phyloP scores from a whole-genome alignment of 2,329 filamentous ascomycete genomes.

The Cordyceps fumosorosea region DNA sequence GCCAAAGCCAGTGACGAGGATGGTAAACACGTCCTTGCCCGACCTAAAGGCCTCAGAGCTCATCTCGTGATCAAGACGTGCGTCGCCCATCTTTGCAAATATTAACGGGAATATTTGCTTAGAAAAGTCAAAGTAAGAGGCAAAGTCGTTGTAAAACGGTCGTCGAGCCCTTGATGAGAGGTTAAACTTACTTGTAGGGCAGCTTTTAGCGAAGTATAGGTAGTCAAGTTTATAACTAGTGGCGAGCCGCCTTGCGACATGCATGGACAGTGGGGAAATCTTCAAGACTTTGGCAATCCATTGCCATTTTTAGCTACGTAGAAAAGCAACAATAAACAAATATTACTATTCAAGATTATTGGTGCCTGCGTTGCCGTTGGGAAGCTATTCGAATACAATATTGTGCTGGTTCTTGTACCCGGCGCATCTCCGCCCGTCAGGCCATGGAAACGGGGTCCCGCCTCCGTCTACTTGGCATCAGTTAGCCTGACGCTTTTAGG shows the following conservation, averaged over 20 bases:
- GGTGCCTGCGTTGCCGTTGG: background rate
- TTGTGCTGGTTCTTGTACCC: background rate
- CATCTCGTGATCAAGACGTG: constrained; percentile 17
- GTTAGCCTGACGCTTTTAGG: background rate
- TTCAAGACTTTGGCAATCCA: background rate
- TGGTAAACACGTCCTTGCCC: constrained; percentile 43
- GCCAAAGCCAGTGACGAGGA: constrained; percentile 56
- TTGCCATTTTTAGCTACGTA: background rate
- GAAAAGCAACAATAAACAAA: background rate
- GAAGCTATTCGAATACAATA: background rate
- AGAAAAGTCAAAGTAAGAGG: background rate
- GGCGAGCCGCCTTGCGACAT: background rate
- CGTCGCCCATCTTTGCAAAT: constrained; percentile 1
- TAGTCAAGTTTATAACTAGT: no score
- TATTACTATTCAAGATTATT: background rate
- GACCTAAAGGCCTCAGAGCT: constrained; percentile 34
- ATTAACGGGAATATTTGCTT: background rate
- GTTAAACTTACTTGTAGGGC: background rate
- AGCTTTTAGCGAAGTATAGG: background rate
- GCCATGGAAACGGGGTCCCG: constrained; percentile 5
- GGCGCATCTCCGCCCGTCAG: background rate
- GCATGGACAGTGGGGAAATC: background rate
- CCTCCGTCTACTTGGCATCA: background rate
- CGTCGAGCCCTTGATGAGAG: background rate
- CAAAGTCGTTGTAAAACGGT: background rate